phyloP scores from a whole-genome alignment of 2,329 filamentous ascomycete genomes.

The Zymoseptoria pseudotritici region DNA sequence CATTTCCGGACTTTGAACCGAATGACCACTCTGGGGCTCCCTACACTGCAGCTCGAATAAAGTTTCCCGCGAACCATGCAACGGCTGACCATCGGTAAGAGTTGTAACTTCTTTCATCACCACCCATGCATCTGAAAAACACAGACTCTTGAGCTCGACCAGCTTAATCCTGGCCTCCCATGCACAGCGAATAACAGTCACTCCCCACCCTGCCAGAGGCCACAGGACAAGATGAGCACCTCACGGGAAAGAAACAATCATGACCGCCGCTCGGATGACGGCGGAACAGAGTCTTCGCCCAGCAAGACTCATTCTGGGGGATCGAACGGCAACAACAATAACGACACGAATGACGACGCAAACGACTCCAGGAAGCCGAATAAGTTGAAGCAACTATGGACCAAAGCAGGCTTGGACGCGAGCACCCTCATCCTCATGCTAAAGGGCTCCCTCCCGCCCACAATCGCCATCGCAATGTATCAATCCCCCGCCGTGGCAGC shows the following conservation, averaged over 20 bases:
- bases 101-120: background rate
- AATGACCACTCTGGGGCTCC: too few relatives aligned
- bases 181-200: background rate
- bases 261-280: background rate
- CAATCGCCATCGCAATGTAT: conserved; percentile 29
- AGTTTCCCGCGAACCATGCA: background rate
- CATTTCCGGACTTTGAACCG: too few relatives aligned
- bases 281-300: background rate
- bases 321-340: background rate
- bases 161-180: background rate
- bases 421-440: conserved; percentile 27
- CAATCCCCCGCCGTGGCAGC: conserved; percentile 43
- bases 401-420: conserved; percentile 26
- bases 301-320: background rate
- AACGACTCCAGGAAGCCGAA: conserved; percentile 13
- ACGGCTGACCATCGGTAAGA: background rate
- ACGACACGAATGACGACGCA: background rate
- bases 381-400: conserved; percentile 22
- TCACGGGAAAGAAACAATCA: background rate
- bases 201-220: background rate
- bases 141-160: background rate
- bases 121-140: background rate
- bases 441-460: conserved; percentile 30
- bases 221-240: background rate
- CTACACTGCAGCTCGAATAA: background rate